Evolutionary conservation across 75 land plant species (phyloP), one percentile per base, ranked within the genome.

Genomic region (Ceratopteris richardii): DNA sequence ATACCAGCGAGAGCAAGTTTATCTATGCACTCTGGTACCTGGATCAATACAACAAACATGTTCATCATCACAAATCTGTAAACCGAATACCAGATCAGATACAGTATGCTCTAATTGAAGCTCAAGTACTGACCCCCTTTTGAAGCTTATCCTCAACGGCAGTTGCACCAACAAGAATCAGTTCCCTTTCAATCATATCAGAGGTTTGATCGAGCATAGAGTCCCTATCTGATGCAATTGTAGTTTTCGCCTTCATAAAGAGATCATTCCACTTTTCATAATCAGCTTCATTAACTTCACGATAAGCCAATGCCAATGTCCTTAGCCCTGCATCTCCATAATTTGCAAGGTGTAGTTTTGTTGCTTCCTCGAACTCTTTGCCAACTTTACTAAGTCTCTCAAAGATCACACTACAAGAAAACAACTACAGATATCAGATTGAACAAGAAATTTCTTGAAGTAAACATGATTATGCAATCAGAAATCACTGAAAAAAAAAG

Each of bases 61-160:
- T 12, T 16, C 36, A 4, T 21, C n/a, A n/a, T n/a, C n/a, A n/a
- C n/a, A n/a, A n/a, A n/a, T n/a, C n/a, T n/a, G 52, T 30, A 46
- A 30, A 30, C 21, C 40, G 33, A 31, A 17, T 30, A 1, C 33
- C 21, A 12, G 2, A 11, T 30, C 31, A 40, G 42, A 42, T 27
- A 18, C 2, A 7, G 23, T 2, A 44, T 44, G 23, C 21, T 2
- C 26, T 25, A 46, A 25, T 26, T 47, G 19, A 21, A 17, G 3
- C 18, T 50, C 36, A 13, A 36, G 14, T 26, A 63, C 82, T n/a
- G 25, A 85, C 95, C 68, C 95, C 95, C 28, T 80, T 67, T 72
- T 86, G 95, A 19, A 85, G 77, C 44, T 86, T 86, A 69, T 89
- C 95, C 65, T 89, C 95, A 31, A 89, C 87, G 62, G 86, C 90